These are phyloP conservation scores for Rhytidiadelphus loreus DNA, from an alignment of 225 moss, liverwort and hornwort genomes.

Conservation along the genomic window DNA sequence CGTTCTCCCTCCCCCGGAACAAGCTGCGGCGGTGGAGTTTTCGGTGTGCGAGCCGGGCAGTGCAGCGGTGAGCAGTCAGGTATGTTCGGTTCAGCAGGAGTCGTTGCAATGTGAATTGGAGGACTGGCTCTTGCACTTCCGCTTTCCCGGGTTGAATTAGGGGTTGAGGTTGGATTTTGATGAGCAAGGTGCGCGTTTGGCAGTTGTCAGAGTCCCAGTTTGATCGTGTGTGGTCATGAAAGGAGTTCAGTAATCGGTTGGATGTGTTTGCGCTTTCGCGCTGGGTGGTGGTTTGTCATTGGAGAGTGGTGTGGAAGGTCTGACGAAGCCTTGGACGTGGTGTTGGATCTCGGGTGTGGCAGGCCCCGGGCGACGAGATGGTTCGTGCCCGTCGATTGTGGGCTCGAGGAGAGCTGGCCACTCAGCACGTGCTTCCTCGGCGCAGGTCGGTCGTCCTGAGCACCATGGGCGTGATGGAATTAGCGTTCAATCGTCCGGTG, in stretches of 20 bases:
- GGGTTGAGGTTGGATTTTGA: neutral
- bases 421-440: slow-evolving; percentile 83
- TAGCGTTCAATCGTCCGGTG: slow-evolving; percentile 86
- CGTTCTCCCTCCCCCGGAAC: slow-evolving; percentile 79
- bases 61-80: slow-evolving; percentile 24
- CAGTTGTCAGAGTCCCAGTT: neutral
- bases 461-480: slow-evolving; percentile 92
- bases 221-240: neutral
- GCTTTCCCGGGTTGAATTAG: neutral
- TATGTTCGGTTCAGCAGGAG: neutral
- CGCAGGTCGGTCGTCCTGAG: slow-evolving; percentile 75
- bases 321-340: neutral
- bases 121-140: neutral
- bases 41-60: slow-evolving; percentile 72
- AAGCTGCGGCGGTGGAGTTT: slow-evolving; percentile 82
- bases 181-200: neutral
- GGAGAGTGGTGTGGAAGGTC: neutral
- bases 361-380: slow-evolving; percentile 48
- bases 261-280: neutral
- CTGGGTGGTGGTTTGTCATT: neutral
- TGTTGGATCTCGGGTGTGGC: neutral
- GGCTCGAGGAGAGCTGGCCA: slow-evolving; percentile 95
- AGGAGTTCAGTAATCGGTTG: neutral
- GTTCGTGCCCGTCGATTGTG: slow-evolving; percentile 85
- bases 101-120: neutral